These are phyloP conservation scores for Starmerella powellii DNA, from an alignment of 805 yeast genomes.

Conservation along the genomic window DNA sequence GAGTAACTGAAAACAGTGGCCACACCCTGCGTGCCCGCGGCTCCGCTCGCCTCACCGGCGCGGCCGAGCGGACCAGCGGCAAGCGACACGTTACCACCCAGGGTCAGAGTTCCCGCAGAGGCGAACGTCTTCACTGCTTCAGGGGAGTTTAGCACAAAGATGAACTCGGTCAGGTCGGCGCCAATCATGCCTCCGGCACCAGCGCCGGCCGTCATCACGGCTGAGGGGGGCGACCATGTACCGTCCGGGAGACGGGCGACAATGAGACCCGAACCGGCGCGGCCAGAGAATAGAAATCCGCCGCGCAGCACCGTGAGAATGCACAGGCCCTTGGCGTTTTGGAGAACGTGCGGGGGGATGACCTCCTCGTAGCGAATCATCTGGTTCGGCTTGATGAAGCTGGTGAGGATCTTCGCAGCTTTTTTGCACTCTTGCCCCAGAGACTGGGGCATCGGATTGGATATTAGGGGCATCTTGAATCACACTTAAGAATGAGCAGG, in stretches of 20 bases:
- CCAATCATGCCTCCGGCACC: constrained; percentile 99
- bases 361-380: constrained; percentile 73
- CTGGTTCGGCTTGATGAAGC: constrained; percentile 91
- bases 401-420: constrained; percentile 82
- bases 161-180: constrained; percentile 91
- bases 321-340: constrained; percentile 87
- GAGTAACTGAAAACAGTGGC: constrained; percentile 90
- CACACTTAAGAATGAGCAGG: no score
- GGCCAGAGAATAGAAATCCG: constrained; percentile 87
- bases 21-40: constrained; percentile 75
- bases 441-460: constrained; percentile 90
- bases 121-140: constrained; percentile 91
- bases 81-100: constrained; percentile 88
- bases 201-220: constrained; percentile 91
- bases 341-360: constrained; percentile 77
- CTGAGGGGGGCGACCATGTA: constrained; percentile 94
- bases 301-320: constrained; percentile 90
- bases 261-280: constrained; percentile 95
- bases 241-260: constrained; percentile 93
- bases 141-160: constrained; percentile 73
- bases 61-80: constrained; percentile 98
- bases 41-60: constrained; percentile 93
- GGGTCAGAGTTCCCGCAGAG: constrained; percentile 82
- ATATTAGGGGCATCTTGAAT: constrained; percentile 33
- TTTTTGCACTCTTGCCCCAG: constrained; percentile 79